phyloP scores from a whole-genome alignment of 352 stramenopile species.

The Globisporangium nunn region DNA sequence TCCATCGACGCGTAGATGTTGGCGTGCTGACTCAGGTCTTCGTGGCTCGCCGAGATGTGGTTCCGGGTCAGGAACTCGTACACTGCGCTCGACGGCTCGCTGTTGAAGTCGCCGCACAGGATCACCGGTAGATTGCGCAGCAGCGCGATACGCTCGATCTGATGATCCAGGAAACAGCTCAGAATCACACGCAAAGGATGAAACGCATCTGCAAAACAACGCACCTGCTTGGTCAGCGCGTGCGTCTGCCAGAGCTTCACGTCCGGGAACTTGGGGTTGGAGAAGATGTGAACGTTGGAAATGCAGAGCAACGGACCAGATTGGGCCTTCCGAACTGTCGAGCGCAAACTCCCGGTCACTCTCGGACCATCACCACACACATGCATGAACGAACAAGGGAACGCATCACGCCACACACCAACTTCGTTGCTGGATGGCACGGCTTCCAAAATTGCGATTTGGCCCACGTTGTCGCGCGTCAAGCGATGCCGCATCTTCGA shows the following conservation, averaged over 20 bases:
- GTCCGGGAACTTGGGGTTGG: slow-evolving; percentile 97
- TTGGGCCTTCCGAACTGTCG: slow-evolving; percentile 33
- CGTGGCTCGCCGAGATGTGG: slow-evolving; percentile 82
- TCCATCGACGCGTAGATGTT: slow-evolving; percentile 47
- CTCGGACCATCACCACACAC: not conserved
- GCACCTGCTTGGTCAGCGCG: slow-evolving; percentile 80
- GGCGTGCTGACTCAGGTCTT: slow-evolving; percentile 69
- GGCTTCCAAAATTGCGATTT: slow-evolving; percentile 95
- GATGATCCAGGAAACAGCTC: not conserved
- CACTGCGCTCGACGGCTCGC: slow-evolving; percentile 92
- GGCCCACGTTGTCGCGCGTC: slow-evolving; percentile 96
- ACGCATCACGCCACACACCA: slow-evolving; percentile 34
- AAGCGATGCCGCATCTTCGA: slow-evolving; percentile 81
- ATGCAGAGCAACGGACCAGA: slow-evolving; percentile 88
- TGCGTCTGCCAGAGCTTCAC: slow-evolving; percentile 98
- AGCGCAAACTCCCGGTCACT: not conserved
- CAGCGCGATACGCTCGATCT: slow-evolving; percentile 73
- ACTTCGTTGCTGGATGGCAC: slow-evolving; percentile 77
- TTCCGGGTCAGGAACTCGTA: slow-evolving; percentile 95
- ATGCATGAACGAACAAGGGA: slow-evolving; percentile 3
- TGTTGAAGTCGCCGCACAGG: slow-evolving; percentile 99
- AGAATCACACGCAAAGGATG: not conserved
- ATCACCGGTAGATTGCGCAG: slow-evolving; percentile 89
- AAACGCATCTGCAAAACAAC: not conserved
- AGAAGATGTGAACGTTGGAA: slow-evolving; percentile 98